Conservation (phyloP, 1,284 basidiomycete genomes). For the Thelephora terrestris region DNA sequence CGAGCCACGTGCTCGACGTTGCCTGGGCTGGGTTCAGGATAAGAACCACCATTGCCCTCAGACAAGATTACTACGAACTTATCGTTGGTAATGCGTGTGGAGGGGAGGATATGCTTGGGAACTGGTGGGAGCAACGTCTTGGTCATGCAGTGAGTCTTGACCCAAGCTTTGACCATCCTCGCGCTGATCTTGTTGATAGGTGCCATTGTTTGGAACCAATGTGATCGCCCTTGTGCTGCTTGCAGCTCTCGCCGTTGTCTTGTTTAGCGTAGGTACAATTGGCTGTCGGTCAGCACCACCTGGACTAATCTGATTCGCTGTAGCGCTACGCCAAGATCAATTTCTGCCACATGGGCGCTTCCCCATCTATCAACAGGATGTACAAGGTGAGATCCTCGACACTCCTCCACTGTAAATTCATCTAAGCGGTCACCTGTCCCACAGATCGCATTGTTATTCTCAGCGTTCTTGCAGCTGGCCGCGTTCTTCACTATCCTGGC, state of each 20-base stretch:
- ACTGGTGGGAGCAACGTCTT: not conserved
- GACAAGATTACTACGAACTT: not conserved
- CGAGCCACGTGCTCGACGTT: not conserved
- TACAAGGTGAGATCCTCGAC: constrained; percentile 29
- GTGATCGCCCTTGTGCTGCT: not conserved
- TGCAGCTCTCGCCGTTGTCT: not conserved
- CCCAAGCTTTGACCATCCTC: not conserved
- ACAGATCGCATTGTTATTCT: constrained; percentile 39
- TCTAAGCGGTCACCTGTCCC: not conserved
- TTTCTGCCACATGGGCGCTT: constrained; percentile 42
- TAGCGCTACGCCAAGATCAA: constrained; percentile 40
- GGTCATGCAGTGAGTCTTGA: not conserved
- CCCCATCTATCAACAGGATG: constrained; percentile 32
- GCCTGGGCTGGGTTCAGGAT: not conserved
- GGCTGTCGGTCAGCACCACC: not conserved
- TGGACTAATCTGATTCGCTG: not conserved
- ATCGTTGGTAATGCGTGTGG: constrained; percentile 21
- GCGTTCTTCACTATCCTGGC: constrained; percentile 41
- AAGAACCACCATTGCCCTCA: not conserved
- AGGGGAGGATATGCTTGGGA: not conserved
- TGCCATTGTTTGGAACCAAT: not conserved
- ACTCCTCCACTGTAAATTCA: not conserved
- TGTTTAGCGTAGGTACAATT: not conserved
- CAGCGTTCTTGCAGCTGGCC: constrained; percentile 38
- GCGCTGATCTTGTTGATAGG: not conserved